These are phyloP conservation scores for Dactylellina haptotyla DNA, from an alignment of 2,329 filamentous ascomycete genomes.

Conservation along the genomic window DNA sequence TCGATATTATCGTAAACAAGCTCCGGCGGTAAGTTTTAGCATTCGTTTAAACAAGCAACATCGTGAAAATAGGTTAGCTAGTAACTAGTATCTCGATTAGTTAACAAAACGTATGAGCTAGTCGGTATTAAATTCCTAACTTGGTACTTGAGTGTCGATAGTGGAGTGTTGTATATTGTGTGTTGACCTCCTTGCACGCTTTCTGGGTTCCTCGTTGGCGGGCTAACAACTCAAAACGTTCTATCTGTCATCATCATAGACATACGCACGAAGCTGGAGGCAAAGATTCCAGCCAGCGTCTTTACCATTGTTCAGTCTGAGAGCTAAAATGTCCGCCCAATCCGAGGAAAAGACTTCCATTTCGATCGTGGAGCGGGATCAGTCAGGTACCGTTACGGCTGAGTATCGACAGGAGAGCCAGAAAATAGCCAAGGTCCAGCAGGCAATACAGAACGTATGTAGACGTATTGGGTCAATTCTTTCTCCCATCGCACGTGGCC, in stretches of 20 bases:
- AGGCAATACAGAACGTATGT: conserved; percentile 29
- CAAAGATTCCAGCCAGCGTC: background rate
- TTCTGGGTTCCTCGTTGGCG: background rate
- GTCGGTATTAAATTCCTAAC: background rate
- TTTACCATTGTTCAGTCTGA: background rate
- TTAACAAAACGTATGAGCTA: too few species aligned
- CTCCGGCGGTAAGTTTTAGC: too few species aligned
- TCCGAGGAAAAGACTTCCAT: conserved; percentile 17
- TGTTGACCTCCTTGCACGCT: conserved; percentile 12
- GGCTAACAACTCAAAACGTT: conserved; percentile 26
- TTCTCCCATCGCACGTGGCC: background rate
- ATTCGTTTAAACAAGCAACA: too few species aligned
- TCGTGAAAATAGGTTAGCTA: too few species aligned
- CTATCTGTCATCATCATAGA: conserved; percentile 46
- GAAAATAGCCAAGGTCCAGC: conserved; percentile 36
- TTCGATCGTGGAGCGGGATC: conserved; percentile 43
- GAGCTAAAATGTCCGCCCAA: conserved; percentile 17
- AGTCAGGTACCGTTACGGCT: conserved; percentile 42
- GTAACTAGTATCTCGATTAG: too few species aligned
- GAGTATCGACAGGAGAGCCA: conserved; percentile 39
- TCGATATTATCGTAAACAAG: too few species aligned
- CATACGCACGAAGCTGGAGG: background rate
- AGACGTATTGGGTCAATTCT: too few species aligned
- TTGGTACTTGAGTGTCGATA: background rate
- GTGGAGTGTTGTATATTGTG: conserved; percentile 40